These are phyloP conservation scores for Lathyrus aphaca DNA, from an alignment of 306 rosid genomes.

Conservation along the genomic window DNA sequence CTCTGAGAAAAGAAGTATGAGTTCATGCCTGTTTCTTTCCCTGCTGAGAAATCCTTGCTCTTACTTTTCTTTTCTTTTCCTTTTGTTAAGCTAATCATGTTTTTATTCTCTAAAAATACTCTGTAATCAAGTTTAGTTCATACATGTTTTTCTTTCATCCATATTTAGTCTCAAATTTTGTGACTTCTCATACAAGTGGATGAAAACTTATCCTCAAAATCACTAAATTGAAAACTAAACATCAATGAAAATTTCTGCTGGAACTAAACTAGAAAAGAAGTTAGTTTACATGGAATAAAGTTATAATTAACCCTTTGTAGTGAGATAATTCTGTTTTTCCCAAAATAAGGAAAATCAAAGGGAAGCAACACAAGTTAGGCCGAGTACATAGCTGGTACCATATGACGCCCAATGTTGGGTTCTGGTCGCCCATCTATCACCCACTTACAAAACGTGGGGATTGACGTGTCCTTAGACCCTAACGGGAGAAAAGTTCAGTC, in stretches of 20 bases:
- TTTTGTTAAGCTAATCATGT: not conserved
- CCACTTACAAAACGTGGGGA: no score
- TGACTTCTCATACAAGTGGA: not conserved
- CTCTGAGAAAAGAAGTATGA: conserved; percentile 24
- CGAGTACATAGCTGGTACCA: no score
- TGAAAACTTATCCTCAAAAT: not conserved
- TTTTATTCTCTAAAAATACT: conserved; percentile 6
- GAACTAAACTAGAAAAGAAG: not conserved
- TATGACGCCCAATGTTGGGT: no score
- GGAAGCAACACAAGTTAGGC: no score
- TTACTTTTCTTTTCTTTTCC: conserved; percentile 22
- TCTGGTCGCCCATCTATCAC: no score
- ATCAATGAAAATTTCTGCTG: not conserved
- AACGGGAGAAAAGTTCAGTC: no score
- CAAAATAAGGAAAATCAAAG: no score
- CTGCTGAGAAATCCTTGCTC: conserved; percentile 18
- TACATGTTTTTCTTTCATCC: not conserved
- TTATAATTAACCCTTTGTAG: not conserved
- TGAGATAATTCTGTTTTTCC: no score
- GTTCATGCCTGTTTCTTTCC: conserved; percentile 19
- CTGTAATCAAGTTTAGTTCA: not conserved
- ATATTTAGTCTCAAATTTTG: not conserved
- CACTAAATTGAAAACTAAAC: not conserved
- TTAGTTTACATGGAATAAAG: not conserved
- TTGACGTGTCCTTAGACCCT: no score